These are phyloP conservation scores for Magnaporthiopsis poae DNA, from an alignment of 2,329 filamentous ascomycete species.

Conservation along the genomic window DNA sequence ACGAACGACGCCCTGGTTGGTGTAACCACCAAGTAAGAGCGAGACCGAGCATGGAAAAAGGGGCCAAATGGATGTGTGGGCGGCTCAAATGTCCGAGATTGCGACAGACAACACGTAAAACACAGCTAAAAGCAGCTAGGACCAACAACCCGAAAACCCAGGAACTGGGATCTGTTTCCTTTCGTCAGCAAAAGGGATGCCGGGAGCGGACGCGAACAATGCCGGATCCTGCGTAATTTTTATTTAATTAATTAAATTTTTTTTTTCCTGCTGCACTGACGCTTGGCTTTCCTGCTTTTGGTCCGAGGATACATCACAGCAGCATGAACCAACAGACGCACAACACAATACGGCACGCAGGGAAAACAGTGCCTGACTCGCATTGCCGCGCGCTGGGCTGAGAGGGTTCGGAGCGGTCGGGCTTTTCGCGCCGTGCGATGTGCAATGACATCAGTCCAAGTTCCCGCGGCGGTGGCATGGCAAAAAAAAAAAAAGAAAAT, in stretches of 20 bases:
- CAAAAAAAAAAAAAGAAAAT: background rate
- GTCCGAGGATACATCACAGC: too few species aligned
- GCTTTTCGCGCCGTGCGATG: too few species aligned
- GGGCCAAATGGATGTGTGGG: too few species aligned
- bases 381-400: background rate
- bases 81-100: background rate
- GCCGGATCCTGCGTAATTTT: background rate
- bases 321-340: background rate
- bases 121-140: background rate
- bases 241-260: too few species aligned
- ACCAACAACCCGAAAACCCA: too few species aligned
- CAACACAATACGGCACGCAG: too few species aligned
- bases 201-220: background rate
- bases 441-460: background rate
- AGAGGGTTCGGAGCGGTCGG: background rate
- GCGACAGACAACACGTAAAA: background rate
- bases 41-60: too few species aligned
- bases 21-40: too few species aligned
- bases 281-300: background rate
- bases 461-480: background rate
- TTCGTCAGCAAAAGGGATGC: background rate
- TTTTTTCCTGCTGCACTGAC: background rate
- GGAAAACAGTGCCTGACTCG: background rate
- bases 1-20: too few species aligned
- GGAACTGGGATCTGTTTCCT: too few species aligned